These are phyloP conservation scores for Lophiotrema nucula DNA, from an alignment of 495 filamentous ascomycete genomes.

Conservation along the genomic window DNA sequence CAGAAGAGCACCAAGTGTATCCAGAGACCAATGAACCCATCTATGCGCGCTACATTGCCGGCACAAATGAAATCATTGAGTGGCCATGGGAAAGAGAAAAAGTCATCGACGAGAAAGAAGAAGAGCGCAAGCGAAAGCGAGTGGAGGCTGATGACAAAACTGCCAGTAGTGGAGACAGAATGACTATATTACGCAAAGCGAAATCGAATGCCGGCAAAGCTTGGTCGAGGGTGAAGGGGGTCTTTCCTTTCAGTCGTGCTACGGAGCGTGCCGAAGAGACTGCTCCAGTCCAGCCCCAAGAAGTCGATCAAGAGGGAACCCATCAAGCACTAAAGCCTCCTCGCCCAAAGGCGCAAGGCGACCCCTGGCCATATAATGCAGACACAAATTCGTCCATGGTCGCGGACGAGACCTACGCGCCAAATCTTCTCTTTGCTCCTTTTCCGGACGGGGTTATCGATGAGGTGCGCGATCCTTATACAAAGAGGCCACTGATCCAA, in stretches of 20 bases:
- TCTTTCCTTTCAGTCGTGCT: background rate
- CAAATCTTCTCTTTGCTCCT: slow-evolving; percentile 70
- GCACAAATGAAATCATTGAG: slow-evolving; percentile 51
- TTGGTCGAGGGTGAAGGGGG: background rate
- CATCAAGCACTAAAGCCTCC: background rate
- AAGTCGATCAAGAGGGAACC: background rate
- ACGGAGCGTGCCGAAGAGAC: background rate
- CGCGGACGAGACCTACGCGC: slow-evolving; percentile 71
- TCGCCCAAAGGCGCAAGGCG: background rate
- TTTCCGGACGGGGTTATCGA: slow-evolving; percentile 78
- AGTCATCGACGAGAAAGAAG: background rate
- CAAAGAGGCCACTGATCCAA: slow-evolving; percentile 44
- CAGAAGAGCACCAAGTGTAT: slow-evolving; percentile 35
- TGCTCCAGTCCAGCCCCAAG: background rate
- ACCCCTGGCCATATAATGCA: slow-evolving; percentile 18
- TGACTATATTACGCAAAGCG: background rate
- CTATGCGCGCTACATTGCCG: slow-evolving; percentile 57
- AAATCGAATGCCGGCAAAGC: background rate
- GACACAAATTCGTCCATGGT: slow-evolving; percentile 78
- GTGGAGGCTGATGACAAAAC: background rate
- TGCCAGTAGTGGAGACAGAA: background rate
- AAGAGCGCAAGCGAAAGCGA: background rate
- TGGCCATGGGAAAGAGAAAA: slow-evolving; percentile 9
- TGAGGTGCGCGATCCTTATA: slow-evolving; percentile 87
- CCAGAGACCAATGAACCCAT: slow-evolving; percentile 44